These are phyloP conservation scores for Boletales sp. DNA, from an alignment of 768 basidiomycete species.

Conservation along the genomic window DNA sequence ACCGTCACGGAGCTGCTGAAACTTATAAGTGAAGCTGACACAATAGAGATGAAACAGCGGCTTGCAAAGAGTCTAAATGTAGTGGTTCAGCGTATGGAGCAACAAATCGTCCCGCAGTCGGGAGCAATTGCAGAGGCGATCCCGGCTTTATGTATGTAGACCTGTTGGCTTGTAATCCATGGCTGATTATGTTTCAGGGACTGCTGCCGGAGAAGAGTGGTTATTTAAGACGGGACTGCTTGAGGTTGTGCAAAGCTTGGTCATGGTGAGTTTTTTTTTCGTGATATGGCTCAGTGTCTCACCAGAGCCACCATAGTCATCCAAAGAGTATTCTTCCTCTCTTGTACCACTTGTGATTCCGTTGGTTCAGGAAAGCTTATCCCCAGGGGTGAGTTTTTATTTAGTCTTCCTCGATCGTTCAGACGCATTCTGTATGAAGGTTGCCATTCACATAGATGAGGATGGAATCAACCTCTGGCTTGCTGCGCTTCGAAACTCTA, in stretches of 20 bases:
- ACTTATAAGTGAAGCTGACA: slow-evolving; percentile 69
- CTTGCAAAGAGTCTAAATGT: slow-evolving; percentile 67
- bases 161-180: not conserved
- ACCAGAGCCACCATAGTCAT: slow-evolving; percentile 46
- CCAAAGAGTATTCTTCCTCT: slow-evolving; percentile 55
- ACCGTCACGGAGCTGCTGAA: slow-evolving; percentile 64
- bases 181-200: slow-evolving; percentile 47
- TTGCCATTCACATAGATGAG: slow-evolving; percentile 66
- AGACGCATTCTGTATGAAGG: slow-evolving; percentile 38
- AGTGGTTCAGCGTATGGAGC: slow-evolving; percentile 52
- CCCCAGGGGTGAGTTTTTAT: slow-evolving; percentile 44
- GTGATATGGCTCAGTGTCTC: not conserved
- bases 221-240: slow-evolving; percentile 70
- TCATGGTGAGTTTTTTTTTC: slow-evolving; percentile 46
- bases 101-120: slow-evolving; percentile 67
- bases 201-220: slow-evolving; percentile 61
- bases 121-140: slow-evolving; percentile 59
- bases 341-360: slow-evolving; percentile 57
- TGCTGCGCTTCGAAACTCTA: slow-evolving; percentile 62
- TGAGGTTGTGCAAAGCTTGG: slow-evolving; percentile 63
- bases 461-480: slow-evolving; percentile 79
- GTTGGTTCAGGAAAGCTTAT: slow-evolving; percentile 61
- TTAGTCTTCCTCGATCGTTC: not conserved
- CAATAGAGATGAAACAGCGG: slow-evolving; percentile 72
- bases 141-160: slow-evolving; percentile 63